These are phyloP conservation scores for Talinum fruticosum DNA, from an alignment of 148 eudicot genomes.

Conservation along the genomic window DNA sequence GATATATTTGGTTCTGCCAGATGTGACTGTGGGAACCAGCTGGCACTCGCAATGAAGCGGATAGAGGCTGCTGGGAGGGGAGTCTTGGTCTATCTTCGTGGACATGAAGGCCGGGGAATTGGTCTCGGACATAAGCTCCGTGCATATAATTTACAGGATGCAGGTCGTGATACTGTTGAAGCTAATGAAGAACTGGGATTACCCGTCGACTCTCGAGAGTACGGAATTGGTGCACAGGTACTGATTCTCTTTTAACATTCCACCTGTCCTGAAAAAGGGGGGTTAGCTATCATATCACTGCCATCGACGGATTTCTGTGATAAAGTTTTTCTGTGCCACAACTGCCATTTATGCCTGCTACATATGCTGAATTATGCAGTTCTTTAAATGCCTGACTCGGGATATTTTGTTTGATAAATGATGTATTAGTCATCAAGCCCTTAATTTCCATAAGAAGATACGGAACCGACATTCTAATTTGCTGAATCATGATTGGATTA, in stretches of 20 bases:
- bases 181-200: slow-evolving; percentile 48
- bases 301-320: too few relatives aligned
- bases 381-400: too few relatives aligned
- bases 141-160: slow-evolving; percentile 48
- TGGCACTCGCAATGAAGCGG: slow-evolving; percentile 45
- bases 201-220: slow-evolving; percentile 46
- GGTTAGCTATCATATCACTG: too few relatives aligned
- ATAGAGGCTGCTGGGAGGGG: slow-evolving; percentile 48
- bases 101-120: slow-evolving; percentile 48
- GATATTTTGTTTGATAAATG: too few relatives aligned
- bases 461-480: background rate
- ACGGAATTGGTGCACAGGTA: slow-evolving; percentile 58
- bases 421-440: too few relatives aligned
- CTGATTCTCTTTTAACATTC: background rate
- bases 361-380: too few relatives aligned
- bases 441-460: too few relatives aligned
- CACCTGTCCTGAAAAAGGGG: too few relatives aligned
- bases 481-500: background rate
- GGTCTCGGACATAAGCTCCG: slow-evolving; percentile 52
- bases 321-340: too few relatives aligned
- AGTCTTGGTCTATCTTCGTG: slow-evolving; percentile 46
- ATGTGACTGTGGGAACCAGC: slow-evolving; percentile 50
- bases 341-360: too few relatives aligned
- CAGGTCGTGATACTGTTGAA: slow-evolving; percentile 50
- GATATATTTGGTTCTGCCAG: slow-evolving; percentile 47